Percentiles rank a stretch among this genome's conserved stretches.
Conservation (phyloP, 176 grass and related monocot species). For the Olyra latifolia region DNA sequence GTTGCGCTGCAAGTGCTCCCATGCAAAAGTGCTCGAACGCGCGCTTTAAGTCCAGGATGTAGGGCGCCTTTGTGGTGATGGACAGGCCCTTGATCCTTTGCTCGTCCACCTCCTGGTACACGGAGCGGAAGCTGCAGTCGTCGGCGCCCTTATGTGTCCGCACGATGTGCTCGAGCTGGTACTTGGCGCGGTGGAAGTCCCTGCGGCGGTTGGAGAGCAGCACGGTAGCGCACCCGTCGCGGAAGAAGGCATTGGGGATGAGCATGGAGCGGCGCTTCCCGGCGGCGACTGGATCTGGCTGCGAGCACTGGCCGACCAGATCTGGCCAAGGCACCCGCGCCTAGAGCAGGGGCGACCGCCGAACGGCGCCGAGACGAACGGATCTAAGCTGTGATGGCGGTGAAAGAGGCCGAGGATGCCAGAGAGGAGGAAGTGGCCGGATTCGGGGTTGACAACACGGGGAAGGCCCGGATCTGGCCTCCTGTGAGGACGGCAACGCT, state of each 20-base stretch:
- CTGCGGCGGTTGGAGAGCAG: conserved; percentile 79
- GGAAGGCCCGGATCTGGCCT: too few relatives aligned
- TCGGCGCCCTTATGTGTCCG: conserved; percentile 95
- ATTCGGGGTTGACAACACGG: too few relatives aligned
- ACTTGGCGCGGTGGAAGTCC: conserved; percentile 93
- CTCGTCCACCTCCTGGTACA: conserved; percentile 99
- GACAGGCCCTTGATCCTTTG: conserved; percentile 86
- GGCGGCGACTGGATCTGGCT: too few relatives aligned
- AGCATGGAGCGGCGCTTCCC: conserved; percentile 90
- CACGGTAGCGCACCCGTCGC: conserved; percentile 70
- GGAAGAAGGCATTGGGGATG: conserved; percentile 94
- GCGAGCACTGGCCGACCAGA: too few relatives aligned
- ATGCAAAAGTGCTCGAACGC: conserved; percentile 99
- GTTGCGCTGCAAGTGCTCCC: conserved; percentile 84
- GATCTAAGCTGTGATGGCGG: too few relatives aligned
- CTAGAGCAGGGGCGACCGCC: too few relatives aligned
- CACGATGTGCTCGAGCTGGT: conserved; percentile 93
- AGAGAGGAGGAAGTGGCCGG: too few relatives aligned
- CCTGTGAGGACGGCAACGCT: too few relatives aligned
- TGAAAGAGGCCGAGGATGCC: too few relatives aligned
- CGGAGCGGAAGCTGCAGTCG: conserved; percentile 80
- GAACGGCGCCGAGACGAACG: too few relatives aligned
- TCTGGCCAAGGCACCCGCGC: too few relatives aligned
- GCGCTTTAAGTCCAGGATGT: conserved; percentile 97
- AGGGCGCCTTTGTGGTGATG: conserved; percentile 80